Evolutionary conservation across 73 alveolate species (phyloP), one percentile per base, ranked within the genome.

Genomic region (Paramecium sonneborni): DNA sequence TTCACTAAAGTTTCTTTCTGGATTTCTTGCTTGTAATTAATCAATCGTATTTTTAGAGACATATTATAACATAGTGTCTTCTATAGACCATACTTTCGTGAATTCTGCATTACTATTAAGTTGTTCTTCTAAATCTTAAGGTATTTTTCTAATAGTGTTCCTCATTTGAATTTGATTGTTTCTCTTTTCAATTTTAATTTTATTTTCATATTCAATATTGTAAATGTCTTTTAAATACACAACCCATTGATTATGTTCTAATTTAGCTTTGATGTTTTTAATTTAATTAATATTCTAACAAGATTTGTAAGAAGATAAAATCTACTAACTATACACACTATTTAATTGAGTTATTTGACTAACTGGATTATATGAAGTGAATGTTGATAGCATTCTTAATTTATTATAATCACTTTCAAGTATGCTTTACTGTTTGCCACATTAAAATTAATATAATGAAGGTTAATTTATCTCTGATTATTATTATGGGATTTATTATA

Each of bases 201-300:
- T 4, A n/a, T 72, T 72, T 18, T 72, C 86, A 37, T 12, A 11
- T 15, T 32, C 86, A 32, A 72, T 34, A 28, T 21, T 37, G 21
- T 35, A 38, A 15, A 72, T 38, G 1, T 72, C 55, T 37, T 72
- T 72, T 38, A 72, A n/a, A 35, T 21, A 15, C 21, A 38, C 14
- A 28, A 32, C 86, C 86, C 86, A 72, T 21, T 72, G 1, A 72
- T 72, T 72, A 14, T 72, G 12, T 35, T 35, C 86, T 72, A 72
- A 34, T 72, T 72, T 35, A 72, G 6, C 9, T 32, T 72, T 72
- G 0, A 72, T 32, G 3, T 72, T 62, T 41, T 35, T 72, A 6
- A 32, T 41, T 72, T 15, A 35, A 35, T 15, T 20, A 26, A 72
- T 38, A 10, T 38, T 15, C 1, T 9, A 18, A 72, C 32, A 32